Percentiles rank a stretch among this genome's conserved stretches.
Evolutionary conservation across 192 early-diverging fungal genomes (phyloP).

Genomic region (Backusella psychrophila): DNA sequence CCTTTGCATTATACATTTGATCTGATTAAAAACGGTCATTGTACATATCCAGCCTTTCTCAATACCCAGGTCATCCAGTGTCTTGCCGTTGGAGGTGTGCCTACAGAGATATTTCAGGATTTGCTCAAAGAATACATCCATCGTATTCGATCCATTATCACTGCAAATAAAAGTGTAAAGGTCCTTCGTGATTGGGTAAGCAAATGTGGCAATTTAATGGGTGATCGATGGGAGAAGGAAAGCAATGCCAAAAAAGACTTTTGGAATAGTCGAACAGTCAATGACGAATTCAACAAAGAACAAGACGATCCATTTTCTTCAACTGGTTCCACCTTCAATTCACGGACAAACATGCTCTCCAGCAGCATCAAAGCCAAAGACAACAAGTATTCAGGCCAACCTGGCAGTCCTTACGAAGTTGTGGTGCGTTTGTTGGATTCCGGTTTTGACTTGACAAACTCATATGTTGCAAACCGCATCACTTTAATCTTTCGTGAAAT

Average conservation of each 20-base stretch:
- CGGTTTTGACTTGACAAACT: conserved; percentile 33
- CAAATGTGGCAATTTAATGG: conserved; percentile 9
- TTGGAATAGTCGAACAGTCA: background rate
- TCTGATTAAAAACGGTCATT: conserved; percentile 14
- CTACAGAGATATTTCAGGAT: conserved; percentile 20
- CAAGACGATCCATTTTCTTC: background rate
- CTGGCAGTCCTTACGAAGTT: conserved; percentile 13
- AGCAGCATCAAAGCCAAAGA: background rate
- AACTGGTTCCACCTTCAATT: background rate
- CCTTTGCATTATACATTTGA: conserved; percentile 30
- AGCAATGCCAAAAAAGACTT: background rate
- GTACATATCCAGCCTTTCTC: conserved; percentile 19
- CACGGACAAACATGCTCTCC: background rate
- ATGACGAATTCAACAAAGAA: background rate
- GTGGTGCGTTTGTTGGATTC: conserved; percentile 29
- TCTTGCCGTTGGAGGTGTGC: conserved; percentile 26
- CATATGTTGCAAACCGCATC: conserved; percentile 27
- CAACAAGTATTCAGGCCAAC: conserved; percentile 22
- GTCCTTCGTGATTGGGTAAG: conserved; percentile 27
- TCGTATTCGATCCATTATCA: conserved; percentile 9
- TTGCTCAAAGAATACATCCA: conserved; percentile 28
- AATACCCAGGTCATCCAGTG: conserved; percentile 36
- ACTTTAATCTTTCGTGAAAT: conserved; percentile 13
- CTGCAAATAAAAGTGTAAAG: conserved; percentile 7
- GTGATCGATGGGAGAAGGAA: conserved; percentile 15